phyloP scores from a whole-genome alignment of 345 rosid species.

The Linum tenue region DNA sequence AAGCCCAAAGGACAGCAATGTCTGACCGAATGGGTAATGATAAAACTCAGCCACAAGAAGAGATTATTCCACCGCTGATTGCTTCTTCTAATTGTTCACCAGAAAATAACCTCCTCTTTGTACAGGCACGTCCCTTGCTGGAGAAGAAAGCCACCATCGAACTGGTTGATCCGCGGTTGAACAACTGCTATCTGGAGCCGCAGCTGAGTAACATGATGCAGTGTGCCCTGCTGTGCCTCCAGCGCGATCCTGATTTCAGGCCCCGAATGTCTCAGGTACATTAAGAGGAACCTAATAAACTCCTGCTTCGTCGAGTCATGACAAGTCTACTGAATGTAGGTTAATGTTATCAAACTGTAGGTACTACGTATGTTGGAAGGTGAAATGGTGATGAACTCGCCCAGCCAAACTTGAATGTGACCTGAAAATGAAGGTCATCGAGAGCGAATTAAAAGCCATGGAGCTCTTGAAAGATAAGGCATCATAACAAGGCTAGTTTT shows the following conservation, averaged over 20 bases:
- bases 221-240: slow-evolving; percentile 19
- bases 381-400: slow-evolving; percentile 34
- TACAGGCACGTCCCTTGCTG: slow-evolving; percentile 25
- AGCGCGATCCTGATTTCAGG: slow-evolving; percentile 19
- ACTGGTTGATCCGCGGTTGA: slow-evolving; percentile 19
- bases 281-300: too few relatives aligned
- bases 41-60: neutral
- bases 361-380: slow-evolving; percentile 85
- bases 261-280: slow-evolving; percentile 27
- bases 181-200: slow-evolving; percentile 6
- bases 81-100: too few relatives aligned
- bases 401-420: slow-evolving; percentile 6
- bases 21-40: slow-evolving; percentile 3
- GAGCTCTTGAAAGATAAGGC: too few relatives aligned
- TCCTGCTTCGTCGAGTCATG: neutral
- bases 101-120: neutral
- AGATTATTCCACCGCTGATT: neutral
- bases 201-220: slow-evolving; percentile 20
- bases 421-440: too few relatives aligned
- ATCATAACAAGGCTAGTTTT: too few relatives aligned
- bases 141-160: slow-evolving; percentile 13
- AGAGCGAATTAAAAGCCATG: neutral
- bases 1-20: slow-evolving; percentile 1
- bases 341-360: slow-evolving; percentile 25
- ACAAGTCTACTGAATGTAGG: neutral